phyloP scores from a whole-genome alignment of 306 rosid genomes.

The Notholithocarpus densiflorus region DNA sequence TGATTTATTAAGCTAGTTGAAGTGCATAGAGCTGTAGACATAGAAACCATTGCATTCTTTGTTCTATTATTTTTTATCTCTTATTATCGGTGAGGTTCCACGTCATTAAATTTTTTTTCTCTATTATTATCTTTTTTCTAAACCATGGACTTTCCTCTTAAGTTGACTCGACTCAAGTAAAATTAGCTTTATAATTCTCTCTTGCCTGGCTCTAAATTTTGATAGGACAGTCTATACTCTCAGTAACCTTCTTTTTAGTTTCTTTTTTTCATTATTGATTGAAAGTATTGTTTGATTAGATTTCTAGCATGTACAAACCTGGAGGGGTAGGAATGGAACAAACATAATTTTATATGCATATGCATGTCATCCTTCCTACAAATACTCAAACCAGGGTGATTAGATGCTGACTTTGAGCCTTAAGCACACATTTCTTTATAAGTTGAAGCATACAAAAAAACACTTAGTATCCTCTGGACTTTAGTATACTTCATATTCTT shows the following conservation, averaged over 20 bases:
- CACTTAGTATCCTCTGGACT: not conserved
- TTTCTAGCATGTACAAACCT: not conserved
- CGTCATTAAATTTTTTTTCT: too few relatives aligned
- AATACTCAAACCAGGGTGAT: not conserved
- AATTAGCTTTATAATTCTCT: not conserved
- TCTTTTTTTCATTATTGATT: too few relatives aligned
- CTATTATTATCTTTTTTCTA: not conserved
- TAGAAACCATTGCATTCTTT: conserved; percentile 4
- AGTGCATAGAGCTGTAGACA: not conserved
- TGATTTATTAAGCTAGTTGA: conserved; percentile 6
- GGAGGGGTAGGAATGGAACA: not conserved
- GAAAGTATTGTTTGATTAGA: too few relatives aligned
- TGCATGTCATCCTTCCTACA: not conserved
- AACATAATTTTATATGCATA: not conserved
- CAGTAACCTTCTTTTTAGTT: too few relatives aligned
- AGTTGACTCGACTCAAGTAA: not conserved
- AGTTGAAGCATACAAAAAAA: not conserved
- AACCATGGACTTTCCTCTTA: not conserved
- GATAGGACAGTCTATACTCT: too few relatives aligned
- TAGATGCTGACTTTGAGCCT: not conserved
- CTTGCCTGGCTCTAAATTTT: not conserved
- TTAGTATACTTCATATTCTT: not conserved
- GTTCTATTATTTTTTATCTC: not conserved
- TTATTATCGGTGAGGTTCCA: not conserved
- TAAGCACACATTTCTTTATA: not conserved